These are phyloP conservation scores for Myrica gale DNA, from an alignment of 306 rosid species.

Conservation along the genomic window DNA sequence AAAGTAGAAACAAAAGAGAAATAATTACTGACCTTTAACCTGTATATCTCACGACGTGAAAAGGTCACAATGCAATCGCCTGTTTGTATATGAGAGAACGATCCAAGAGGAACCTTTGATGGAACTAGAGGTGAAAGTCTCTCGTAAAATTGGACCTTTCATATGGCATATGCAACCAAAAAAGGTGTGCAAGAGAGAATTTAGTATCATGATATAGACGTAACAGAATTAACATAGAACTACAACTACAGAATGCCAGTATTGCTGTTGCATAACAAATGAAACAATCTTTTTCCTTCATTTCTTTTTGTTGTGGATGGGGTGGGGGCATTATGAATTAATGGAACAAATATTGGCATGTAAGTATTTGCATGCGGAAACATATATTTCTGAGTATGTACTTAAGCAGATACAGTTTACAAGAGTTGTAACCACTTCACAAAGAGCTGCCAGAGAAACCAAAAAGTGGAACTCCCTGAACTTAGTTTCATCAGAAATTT, in stretches of 20 bases:
- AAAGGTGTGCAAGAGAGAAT: slow-evolving; percentile 16
- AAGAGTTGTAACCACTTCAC: neutral
- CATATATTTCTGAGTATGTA: neutral
- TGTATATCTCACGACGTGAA: slow-evolving; percentile 67
- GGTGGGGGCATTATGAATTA: neutral
- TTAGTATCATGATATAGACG: slow-evolving; percentile 23
- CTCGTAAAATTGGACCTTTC: slow-evolving; percentile 69
- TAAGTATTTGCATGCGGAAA: neutral
- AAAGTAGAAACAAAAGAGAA: slow-evolving; percentile 4
- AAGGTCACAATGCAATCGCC: slow-evolving; percentile 91
- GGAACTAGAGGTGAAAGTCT: slow-evolving; percentile 91
- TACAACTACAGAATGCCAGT: slow-evolving; percentile 16
- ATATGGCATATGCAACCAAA: slow-evolving; percentile 18
- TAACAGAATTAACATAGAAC: slow-evolving; percentile 23
- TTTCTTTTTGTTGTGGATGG: neutral
- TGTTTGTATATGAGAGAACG: slow-evolving; percentile 62
- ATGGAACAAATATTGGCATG: neutral
- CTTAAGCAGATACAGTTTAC: neutral
- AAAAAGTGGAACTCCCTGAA: neutral
- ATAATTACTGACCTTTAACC: slow-evolving; percentile 58
- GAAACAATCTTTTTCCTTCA: neutral
- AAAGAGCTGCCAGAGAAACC: neutral
- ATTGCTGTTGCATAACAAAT: slow-evolving; percentile 10
- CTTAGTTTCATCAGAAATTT: neutral
- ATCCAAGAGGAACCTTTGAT: slow-evolving; percentile 63